Conservation (phyloP, 331 rosid species). For the Acacia concinna region DNA sequence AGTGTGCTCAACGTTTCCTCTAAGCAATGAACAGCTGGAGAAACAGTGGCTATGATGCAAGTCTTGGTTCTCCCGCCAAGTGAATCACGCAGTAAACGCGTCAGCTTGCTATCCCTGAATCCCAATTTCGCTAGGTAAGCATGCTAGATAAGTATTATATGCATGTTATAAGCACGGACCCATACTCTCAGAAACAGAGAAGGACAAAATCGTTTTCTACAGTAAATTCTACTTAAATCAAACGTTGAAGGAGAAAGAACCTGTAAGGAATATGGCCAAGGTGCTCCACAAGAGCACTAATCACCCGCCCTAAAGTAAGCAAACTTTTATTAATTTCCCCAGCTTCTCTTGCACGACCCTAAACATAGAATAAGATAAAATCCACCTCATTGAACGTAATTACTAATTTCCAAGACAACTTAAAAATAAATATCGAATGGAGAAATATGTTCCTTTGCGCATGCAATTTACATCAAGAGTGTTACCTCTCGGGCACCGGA, state of each 20-base stretch:
- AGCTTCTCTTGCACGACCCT: conserved; percentile 99
- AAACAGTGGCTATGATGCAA: conserved; percentile 92
- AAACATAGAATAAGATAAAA: not conserved
- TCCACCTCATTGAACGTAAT: not conserved
- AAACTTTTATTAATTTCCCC: conserved; percentile 97
- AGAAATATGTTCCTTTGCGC: not conserved
- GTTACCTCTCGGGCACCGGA: conserved; percentile 92
- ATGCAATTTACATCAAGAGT: not conserved
- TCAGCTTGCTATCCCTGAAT: conserved; percentile 93
- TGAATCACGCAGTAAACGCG: conserved; percentile 90
- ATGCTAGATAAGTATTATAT: not conserved
- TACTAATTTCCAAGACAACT: not conserved
- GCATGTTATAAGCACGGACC: not conserved
- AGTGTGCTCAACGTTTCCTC: conserved; percentile 93
- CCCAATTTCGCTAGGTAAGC: conserved; percentile 19
- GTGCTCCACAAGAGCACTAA: conserved; percentile 90
- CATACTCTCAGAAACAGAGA: not conserved
- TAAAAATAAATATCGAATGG: not conserved
- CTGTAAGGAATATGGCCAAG: conserved; percentile 76
- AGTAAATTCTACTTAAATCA: not conserved
- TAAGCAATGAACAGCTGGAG: conserved; percentile 93
- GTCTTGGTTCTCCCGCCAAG: conserved; percentile 97
- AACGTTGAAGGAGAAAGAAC: conserved; percentile 29
- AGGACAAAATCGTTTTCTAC: not conserved
- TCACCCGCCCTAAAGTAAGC: conserved; percentile 94